Base-by-base conservation (phyloP, 257 asterid genomes). In the Jacaranda copaia region DNA sequence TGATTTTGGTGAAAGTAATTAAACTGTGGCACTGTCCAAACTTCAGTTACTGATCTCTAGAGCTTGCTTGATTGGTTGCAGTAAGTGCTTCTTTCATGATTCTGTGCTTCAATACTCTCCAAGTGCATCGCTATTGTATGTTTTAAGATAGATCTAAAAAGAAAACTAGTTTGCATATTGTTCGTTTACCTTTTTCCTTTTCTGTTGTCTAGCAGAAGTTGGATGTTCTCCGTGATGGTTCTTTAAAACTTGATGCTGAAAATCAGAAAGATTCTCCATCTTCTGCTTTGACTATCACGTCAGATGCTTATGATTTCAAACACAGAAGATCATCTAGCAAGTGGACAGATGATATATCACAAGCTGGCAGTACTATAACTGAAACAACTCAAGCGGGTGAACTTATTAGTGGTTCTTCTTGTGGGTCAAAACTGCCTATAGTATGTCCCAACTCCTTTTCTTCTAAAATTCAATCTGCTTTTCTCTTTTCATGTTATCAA, bases 311-410 rank as follows among this genome's bases (percentile, higher is more conserved):
- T 76, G 83, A 70, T 73, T 65, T 74, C 72, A 75, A 77, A 58
- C 87, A 85, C 60, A 59, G 79, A 85, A 84, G 88, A 86, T 80
- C 88, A 76, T 87, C 89, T 74, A 88, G 90, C 91, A 92, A 85
- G 81, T 86, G 86, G 88, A 92, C 85, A 81, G 99, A 91, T 75
- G 95, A 86, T 71, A 68, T 83, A 74, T 91, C 98, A 35, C 99
- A 87, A 85, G 89, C 90, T 68, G 96, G 91, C 82, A 87, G 96
- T 88, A 79, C 89, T 59, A 77, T 88, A 68, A 91, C 92, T 64
- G 97, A 93, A 88, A 81, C 88, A 62, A 84, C 87, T 89, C 96
- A 91, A 79, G 90, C 69, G 78, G 90, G 94, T 77, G 99, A 95
- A 87, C 88, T 87, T 77, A 68, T 85, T 70, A 86, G 85, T 78